These are phyloP conservation scores for Apium graveolens DNA, from an alignment of 129 eudicot genomes.

Conservation along the genomic window DNA sequence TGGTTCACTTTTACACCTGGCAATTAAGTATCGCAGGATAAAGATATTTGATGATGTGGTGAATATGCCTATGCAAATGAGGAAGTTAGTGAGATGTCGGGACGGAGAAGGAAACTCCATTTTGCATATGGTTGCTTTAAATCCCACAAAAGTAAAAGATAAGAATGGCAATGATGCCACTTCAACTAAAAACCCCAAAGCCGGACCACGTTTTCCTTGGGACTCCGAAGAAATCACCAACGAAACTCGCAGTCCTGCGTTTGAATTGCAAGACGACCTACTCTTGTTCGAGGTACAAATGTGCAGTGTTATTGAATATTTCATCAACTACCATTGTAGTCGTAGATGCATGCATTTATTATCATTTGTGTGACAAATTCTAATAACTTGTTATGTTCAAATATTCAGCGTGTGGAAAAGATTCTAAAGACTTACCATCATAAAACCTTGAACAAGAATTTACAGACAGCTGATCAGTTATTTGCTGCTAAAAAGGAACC, in stretches of 20 bases:
- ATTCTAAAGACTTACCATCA: conserved; percentile 4
- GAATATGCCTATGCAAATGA: conserved; percentile 22
- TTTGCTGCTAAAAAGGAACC: conserved; percentile 17
- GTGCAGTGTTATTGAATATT: not conserved
- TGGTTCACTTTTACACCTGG: conserved; percentile 29
- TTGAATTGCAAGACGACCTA: conserved; percentile 24
- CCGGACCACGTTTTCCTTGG: not conserved
- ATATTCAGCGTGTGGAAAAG: conserved; percentile 23
- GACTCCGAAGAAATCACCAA: not conserved
- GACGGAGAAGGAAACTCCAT: conserved; percentile 26
- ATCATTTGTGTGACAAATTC: not conserved
- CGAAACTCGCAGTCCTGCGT: conserved; percentile 23
- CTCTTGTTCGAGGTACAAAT: conserved; percentile 25
- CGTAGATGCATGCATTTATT: not conserved
- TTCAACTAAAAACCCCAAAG: not conserved
- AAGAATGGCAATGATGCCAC: not conserved
- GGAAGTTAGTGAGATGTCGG: conserved; percentile 13
- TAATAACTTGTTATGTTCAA: not conserved
- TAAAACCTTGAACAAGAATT: conserved; percentile 13
- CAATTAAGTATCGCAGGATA: conserved; percentile 20
- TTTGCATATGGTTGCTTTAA: conserved; percentile 36
- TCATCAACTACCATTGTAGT: too few relatives aligned
- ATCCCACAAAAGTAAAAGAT: not conserved
- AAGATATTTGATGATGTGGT: conserved; percentile 17
- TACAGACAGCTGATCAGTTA: conserved; percentile 21